Evolutionary conservation across 2,329 filamentous ascomycete genomes (phyloP).

Genomic region (Clarireedia monteithiana): DNA sequence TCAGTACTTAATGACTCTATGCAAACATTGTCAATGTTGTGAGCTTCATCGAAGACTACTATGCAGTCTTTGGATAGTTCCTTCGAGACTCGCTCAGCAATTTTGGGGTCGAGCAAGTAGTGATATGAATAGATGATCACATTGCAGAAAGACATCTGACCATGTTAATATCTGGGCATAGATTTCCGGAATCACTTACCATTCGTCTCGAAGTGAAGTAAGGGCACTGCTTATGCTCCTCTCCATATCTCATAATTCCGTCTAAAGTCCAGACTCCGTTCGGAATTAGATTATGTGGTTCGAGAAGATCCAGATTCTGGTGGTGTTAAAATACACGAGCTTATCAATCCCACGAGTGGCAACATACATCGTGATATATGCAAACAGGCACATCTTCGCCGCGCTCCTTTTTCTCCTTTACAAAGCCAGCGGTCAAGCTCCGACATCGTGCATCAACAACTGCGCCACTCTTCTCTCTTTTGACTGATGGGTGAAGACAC

Average conservation of each 20-base stretch:
- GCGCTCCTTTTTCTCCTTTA: conserved; percentile 93
- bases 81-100: conserved; percentile 73
- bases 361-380: conserved; percentile 79
- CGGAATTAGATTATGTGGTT: conserved; percentile 89
- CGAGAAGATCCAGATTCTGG: conserved; percentile 85
- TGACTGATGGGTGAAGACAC: conserved; percentile 92
- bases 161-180: conserved; percentile 10
- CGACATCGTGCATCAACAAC: conserved; percentile 94
- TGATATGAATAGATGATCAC: conserved; percentile 99
- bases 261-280: conserved; percentile 96
- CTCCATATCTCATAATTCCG: conserved; percentile 78
- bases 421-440: conserved; percentile 91
- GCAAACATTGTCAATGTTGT: conserved; percentile 99
- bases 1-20: conserved; percentile 97
- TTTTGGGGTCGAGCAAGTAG: conserved; percentile 95
- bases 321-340: background rate
- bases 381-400: conserved; percentile 93
- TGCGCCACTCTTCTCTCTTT: conserved; percentile 88
- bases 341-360: background rate
- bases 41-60: conserved; percentile 95
- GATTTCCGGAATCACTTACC: conserved; percentile 42
- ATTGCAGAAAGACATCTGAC: conserved; percentile 94
- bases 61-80: conserved; percentile 98
- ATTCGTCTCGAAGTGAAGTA: conserved; percentile 95
- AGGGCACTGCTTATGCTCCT: conserved; percentile 92